These are phyloP conservation scores for Pachyrhizus erosus DNA, from an alignment of 306 rosid genomes.

Conservation along the genomic window DNA sequence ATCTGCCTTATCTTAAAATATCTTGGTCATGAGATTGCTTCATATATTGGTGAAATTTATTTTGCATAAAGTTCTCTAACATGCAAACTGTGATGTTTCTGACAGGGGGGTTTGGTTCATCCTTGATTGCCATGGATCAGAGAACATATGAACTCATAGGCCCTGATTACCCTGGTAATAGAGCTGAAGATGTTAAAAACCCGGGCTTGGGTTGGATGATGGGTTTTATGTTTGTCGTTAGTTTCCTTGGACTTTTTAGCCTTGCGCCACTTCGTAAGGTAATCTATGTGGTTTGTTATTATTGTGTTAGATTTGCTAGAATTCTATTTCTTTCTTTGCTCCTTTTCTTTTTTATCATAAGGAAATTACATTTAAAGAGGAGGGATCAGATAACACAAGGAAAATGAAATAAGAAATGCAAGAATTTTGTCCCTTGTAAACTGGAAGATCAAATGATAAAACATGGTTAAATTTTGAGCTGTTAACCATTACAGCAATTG, in stretches of 20 bases:
- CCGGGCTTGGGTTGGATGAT: slow-evolving; percentile 96
- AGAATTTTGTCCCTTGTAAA: background rate
- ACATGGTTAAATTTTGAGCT: background rate
- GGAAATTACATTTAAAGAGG: background rate
- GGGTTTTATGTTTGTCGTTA: slow-evolving; percentile 78
- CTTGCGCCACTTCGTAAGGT: slow-evolving; percentile 97
- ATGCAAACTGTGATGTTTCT: slow-evolving; percentile 22
- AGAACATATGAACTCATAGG: slow-evolving; percentile 83
- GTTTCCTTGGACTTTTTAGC: slow-evolving; percentile 95
- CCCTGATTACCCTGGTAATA: slow-evolving; percentile 87
- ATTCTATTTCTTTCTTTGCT: background rate
- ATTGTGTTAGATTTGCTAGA: background rate
- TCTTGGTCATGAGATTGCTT: background rate
- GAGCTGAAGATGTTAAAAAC: slow-evolving; percentile 85
- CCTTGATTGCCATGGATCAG: slow-evolving; percentile 88
- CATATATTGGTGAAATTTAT: background rate
- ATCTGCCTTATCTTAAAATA: background rate
- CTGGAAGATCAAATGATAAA: background rate
- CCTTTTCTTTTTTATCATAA: background rate
- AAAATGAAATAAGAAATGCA: background rate
- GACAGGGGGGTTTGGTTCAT: slow-evolving; percentile 92
- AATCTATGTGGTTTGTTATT: slow-evolving; percentile 31
- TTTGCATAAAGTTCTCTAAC: background rate
- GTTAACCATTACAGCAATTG: background rate
- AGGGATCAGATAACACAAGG: background rate